Conservation (phyloP, 1,284 basidiomycete genomes). For the Leccinum solheimii region DNA sequence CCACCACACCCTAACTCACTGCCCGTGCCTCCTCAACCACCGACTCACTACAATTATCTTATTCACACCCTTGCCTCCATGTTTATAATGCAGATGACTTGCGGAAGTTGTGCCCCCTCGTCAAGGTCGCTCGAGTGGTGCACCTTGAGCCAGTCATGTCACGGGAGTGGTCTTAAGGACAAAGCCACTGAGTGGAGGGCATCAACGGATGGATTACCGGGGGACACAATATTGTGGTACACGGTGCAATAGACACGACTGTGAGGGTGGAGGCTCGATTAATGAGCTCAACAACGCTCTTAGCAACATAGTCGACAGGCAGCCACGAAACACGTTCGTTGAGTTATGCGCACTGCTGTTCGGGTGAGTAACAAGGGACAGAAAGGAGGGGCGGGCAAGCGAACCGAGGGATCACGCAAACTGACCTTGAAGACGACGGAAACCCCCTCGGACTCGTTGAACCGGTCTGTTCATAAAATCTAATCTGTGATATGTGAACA, state of each 20-base stretch:
- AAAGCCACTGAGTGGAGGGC: conserved; percentile 32
- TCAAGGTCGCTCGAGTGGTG: conserved; percentile 40
- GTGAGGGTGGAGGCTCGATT: conserved; percentile 12
- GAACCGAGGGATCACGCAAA: not conserved
- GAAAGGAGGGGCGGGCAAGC: not conserved
- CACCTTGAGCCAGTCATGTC: conserved; percentile 47
- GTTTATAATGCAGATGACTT: conserved; percentile 47
- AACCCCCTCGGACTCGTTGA: too few relatives aligned
- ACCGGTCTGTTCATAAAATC: too few relatives aligned
- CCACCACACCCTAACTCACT: conserved; percentile 37
- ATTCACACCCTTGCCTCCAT: conserved; percentile 15
- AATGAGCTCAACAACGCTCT: conserved; percentile 32
- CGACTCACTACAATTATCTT: not conserved
- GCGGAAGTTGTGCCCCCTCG: conserved; percentile 28
- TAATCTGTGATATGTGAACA: too few relatives aligned
- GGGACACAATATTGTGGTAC: too few relatives aligned
- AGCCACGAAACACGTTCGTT: conserved; percentile 54
- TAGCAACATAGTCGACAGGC: conserved; percentile 50
- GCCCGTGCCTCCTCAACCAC: not conserved
- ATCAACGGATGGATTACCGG: not conserved
- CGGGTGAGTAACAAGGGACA: conserved; percentile 18
- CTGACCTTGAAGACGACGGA: conserved; percentile 30
- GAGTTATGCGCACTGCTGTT: conserved; percentile 37
- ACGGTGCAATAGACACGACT: conserved; percentile 27
- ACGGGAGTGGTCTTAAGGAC: conserved; percentile 45